phyloP scores from a whole-genome alignment of 192 early-diverging fungal species.

The Podila horticola region DNA sequence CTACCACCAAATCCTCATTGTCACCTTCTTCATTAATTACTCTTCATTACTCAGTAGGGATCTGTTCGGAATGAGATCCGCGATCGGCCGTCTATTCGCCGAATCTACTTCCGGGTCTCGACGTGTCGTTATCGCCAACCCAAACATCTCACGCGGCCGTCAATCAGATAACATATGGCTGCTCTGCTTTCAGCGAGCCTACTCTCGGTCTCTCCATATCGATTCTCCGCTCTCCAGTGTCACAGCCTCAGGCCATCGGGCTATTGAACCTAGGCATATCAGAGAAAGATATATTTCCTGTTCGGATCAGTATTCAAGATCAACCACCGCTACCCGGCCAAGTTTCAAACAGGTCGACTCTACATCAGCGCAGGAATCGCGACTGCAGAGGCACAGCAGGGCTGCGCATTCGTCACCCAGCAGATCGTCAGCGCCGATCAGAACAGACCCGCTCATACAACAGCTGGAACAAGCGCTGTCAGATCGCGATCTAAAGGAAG shows the following conservation, averaged over 20 bases:
- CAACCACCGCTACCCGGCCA: no score
- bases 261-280: no score
- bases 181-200: slow-evolving; percentile 28
- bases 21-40: background rate
- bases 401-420: background rate
- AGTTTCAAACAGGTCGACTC: no score
- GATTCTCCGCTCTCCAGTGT: background rate
- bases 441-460: background rate
- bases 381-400: no score
- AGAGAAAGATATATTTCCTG: no score
- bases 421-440: background rate
- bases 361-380: no score
- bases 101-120: background rate
- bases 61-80: background rate
- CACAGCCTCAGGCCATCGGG: no score
- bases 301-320: no score
- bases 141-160: background rate
- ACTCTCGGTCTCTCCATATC: slow-evolving; percentile 2
- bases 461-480: slow-evolving; percentile 6
- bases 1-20: no score
- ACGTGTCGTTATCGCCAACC: background rate
- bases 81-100: background rate
- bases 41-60: background rate
- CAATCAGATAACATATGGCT: slow-evolving; percentile 22
- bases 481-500: background rate